Base-by-base conservation (phyloP, 2,329 filamentous ascomycete species). In the Venturia nashicola region DNA sequence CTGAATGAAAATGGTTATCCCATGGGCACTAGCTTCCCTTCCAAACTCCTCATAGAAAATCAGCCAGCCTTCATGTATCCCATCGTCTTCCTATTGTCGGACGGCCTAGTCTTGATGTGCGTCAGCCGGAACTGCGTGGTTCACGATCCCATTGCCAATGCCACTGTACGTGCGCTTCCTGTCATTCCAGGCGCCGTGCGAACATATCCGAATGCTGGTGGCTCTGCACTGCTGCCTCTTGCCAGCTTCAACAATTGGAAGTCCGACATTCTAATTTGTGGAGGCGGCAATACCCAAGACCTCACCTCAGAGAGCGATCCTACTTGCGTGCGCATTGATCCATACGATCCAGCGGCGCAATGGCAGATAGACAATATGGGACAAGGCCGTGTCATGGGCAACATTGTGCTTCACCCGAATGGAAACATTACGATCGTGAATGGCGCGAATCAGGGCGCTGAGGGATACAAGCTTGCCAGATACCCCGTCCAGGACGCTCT, bases 41-140 rank as follows among this genome's bases (percentile, higher is more conserved):
- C 85, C 76, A 78, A 81, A 5, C 82, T 86, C 44, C 74, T 86
- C 32, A 75, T 74, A 63, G 79, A 79, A 69, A 83, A 82, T 67
- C 81, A 85, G 70, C 83, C 83, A 16, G 85, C 86, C 73, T 85
- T 83, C 72, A 84, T 84, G 82, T 86, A 85, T 69, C 83, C 83
- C 3, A 85, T 85, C 71, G 72, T 86, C 39, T 83, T 85, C 68
- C 75, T 86, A 1, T 76, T 86, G 44, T 78, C 75, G 42, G 79
- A 84, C 69, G 83, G 83, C 12, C 79, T 73, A 44, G 71, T 86
- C 5, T 86, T 84, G 69, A 74, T 86, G 64, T 83, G 84, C 69
- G 76, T 78, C 32, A 27, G 18, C 74, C 82, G 42, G 84, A 82
- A 69, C 80, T 80, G 81, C 5, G 79, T 85, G 68, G 74, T 81